phyloP scores from a whole-genome alignment of 495 filamentous ascomycete species.

The Cenococcum geophilum region DNA sequence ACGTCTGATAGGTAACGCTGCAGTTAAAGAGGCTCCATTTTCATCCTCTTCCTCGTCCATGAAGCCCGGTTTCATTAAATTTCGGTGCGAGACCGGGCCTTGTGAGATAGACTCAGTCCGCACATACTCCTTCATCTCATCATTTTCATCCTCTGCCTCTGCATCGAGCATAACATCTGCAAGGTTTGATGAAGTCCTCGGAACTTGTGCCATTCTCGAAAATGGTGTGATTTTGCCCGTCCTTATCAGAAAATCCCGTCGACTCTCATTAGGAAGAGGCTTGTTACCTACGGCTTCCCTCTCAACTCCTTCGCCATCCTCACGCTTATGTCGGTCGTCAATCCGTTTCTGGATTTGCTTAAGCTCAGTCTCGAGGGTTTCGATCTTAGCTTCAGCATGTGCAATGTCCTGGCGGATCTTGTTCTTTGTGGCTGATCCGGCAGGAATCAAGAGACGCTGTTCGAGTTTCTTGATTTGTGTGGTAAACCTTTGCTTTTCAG shows the following conservation, averaged over 20 bases:
- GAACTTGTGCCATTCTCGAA: conserved; percentile 54
- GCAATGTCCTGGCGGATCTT: conserved; percentile 57
- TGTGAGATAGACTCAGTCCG: background rate
- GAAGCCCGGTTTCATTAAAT: conserved; percentile 76
- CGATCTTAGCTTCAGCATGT: conserved; percentile 55
- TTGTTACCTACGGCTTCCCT: conserved; percentile 44
- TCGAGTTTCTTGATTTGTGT: conserved; percentile 47
- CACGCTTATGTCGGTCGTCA: conserved; percentile 56
- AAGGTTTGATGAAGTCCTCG: conserved; percentile 54
- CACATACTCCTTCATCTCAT: conserved; percentile 20
- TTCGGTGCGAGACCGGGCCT: conserved; percentile 61
- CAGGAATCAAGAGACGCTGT: conserved; percentile 46
- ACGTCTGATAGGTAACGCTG: conserved; percentile 17
- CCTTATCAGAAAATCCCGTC: conserved; percentile 82
- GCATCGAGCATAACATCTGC: conserved; percentile 70
- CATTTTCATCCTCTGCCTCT: conserved; percentile 48
- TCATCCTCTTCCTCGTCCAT: conserved; percentile 41
- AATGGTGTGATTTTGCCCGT: conserved; percentile 98
- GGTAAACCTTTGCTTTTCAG: conserved; percentile 46
- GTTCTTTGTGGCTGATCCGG: conserved; percentile 44
- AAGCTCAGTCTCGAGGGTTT: conserved; percentile 59
- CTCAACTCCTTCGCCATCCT: conserved; percentile 40
- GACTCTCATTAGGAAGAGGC: conserved; percentile 68
- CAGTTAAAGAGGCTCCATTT: conserved; percentile 10
- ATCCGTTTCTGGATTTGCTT: conserved; percentile 74